phyloP scores from a whole-genome alignment of 305 asterid species.

The Fraxinus floribunda region DNA sequence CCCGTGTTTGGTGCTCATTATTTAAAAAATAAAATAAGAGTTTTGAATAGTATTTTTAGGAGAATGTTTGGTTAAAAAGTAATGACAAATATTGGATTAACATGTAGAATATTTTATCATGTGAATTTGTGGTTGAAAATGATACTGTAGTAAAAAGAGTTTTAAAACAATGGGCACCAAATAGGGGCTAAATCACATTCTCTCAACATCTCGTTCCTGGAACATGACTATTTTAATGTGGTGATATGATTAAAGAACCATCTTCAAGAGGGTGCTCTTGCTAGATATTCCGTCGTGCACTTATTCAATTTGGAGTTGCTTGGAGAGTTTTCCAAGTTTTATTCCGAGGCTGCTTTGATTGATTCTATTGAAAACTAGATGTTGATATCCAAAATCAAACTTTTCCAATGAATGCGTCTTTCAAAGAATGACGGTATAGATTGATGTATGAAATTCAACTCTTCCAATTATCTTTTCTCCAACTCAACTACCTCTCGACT shows the following conservation, averaged over 20 bases:
- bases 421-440: not conserved
- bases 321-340: not conserved
- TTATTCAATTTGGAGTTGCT: not conserved
- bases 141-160: too few relatives aligned
- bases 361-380: not conserved
- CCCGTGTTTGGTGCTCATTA: too few relatives aligned
- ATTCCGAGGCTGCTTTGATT: not conserved
- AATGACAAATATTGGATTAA: too few relatives aligned
- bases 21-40: too few relatives aligned
- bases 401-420: not conserved
- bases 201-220: not conserved
- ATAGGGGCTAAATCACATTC: not conserved
- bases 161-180: too few relatives aligned
- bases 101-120: too few relatives aligned
- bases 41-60: too few relatives aligned
- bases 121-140: too few relatives aligned
- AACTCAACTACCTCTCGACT: not conserved
- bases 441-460: not conserved
- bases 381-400: not conserved
- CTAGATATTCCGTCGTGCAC: not conserved
- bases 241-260: not conserved
- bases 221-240: not conserved
- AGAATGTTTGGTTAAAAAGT: too few relatives aligned
- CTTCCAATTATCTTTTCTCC: not conserved
- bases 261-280: not conserved